Evolutionary conservation across 2,329 filamentous ascomycete species (phyloP).

Genomic region (Ascocoryne sarcoides): DNA sequence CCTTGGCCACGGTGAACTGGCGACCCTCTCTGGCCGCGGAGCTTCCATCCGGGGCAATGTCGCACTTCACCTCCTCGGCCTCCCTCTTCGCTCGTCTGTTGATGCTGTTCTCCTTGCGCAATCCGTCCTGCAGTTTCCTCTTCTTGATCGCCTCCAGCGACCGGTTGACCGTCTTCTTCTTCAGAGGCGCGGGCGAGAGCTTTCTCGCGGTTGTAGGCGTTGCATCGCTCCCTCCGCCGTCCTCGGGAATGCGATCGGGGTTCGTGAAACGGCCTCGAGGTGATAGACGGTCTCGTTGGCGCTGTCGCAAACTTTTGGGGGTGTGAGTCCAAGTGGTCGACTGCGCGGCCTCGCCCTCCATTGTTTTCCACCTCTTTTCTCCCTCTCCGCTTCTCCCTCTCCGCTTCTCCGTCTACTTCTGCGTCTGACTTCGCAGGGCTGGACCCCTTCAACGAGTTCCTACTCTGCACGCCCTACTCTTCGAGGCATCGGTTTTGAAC

Average conservation of each 20-base stretch:
- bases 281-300: conserved; percentile 28
- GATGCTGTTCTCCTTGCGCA: conserved; percentile 23
- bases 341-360: conserved; percentile 16
- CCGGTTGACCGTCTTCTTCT: conserved; percentile 15
- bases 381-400: conserved; percentile 18
- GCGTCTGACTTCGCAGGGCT: too few relatives aligned
- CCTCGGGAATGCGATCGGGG: conserved; percentile 4
- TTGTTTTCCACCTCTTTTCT: conserved; percentile 8
- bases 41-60: conserved; percentile 50
- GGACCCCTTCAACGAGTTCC: too few relatives aligned
- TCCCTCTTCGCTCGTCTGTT: conserved; percentile 20
- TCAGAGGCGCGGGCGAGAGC: conserved; percentile 19
- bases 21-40: conserved; percentile 39
- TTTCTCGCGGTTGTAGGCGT: conserved; percentile 19
- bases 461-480: too few relatives aligned
- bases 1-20: conserved; percentile 67
- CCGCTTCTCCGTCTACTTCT: too few relatives aligned
- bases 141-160: conserved; percentile 18
- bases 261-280: conserved; percentile 25
- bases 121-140: conserved; percentile 22
- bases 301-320: conserved; percentile 27
- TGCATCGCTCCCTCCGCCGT: neutral
- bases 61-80: conserved; percentile 43
- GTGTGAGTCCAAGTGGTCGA: conserved; percentile 17
- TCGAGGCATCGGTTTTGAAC: too few relatives aligned